These are phyloP conservation scores for Rhizoctonia solani DNA, from an alignment of 1,284 basidiomycete species.

Conservation along the genomic window DNA sequence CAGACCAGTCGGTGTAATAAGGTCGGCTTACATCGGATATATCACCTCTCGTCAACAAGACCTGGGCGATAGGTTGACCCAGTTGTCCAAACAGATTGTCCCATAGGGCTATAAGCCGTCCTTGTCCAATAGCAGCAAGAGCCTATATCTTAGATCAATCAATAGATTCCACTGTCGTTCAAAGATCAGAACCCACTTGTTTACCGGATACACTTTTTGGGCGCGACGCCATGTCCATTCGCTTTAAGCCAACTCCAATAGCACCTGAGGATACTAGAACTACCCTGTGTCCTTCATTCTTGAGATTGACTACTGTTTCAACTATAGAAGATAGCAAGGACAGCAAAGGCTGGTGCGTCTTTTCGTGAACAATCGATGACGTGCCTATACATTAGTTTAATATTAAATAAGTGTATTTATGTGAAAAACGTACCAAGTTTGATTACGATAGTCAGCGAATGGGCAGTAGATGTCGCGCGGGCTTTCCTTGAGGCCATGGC, in stretches of 20 bases:
- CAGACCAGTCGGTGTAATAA: background rate
- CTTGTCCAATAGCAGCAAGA: slow-evolving; percentile 95
- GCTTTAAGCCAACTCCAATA: slow-evolving; percentile 90
- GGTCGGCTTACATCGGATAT: slow-evolving; percentile 79
- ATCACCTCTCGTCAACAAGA: slow-evolving; percentile 91
- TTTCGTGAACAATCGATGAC: slow-evolving; percentile 91
- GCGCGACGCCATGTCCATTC: slow-evolving; percentile 81
- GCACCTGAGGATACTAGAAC: slow-evolving; percentile 96
- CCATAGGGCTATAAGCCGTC: slow-evolving; percentile 93
- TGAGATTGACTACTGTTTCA: slow-evolving; percentile 84
- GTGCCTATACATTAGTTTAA: slow-evolving; percentile 61
- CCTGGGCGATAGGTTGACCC: slow-evolving; percentile 94
- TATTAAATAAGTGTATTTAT: slow-evolving; percentile 33
- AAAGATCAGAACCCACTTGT: slow-evolving; percentile 60
- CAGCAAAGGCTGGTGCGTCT: slow-evolving; percentile 85
- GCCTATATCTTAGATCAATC: slow-evolving; percentile 57
- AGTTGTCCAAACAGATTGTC: slow-evolving; percentile 94
- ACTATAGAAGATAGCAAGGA: slow-evolving; percentile 90
- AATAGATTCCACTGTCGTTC: slow-evolving; percentile 4
- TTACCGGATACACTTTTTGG: slow-evolving; percentile 89
- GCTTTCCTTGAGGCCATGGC: slow-evolving; percentile 27
- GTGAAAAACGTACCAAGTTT: slow-evolving; percentile 67
- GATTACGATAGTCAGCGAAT: slow-evolving; percentile 70
- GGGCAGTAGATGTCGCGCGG: slow-evolving; percentile 4
- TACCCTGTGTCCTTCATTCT: slow-evolving; percentile 85